Conservation (phyloP, 371 early-diverging fungal species). For the Mucor lusitanicus region DNA sequence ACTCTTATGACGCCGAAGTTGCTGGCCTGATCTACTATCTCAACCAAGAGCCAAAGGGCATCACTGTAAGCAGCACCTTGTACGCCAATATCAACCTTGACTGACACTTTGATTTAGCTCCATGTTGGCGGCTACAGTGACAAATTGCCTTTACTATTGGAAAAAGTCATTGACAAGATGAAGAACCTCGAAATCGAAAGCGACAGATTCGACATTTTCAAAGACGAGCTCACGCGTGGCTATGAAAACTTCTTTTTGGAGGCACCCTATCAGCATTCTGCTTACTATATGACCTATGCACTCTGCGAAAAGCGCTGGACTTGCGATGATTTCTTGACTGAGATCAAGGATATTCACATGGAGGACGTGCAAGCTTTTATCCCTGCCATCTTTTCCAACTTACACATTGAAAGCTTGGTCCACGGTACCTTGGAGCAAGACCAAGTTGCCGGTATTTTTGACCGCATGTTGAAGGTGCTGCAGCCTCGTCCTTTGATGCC, state of each 20-base stretch:
- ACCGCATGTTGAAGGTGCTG: conserved; percentile 52
- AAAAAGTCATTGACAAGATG: conserved; percentile 72
- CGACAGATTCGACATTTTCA: conserved; percentile 75
- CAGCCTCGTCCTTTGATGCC: conserved; percentile 61
- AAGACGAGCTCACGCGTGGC: conserved; percentile 62
- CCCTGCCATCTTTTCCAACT: conserved; percentile 60
- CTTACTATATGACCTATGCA: conserved; percentile 67
- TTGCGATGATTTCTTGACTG: conserved; percentile 68
- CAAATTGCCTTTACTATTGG: conserved; percentile 71
- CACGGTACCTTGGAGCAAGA: conserved; percentile 77
- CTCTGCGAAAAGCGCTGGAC: conserved; percentile 80
- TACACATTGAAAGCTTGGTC: conserved; percentile 80
- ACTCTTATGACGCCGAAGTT: conserved; percentile 67
- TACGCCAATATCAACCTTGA: background rate
- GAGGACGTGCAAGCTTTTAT: conserved; percentile 71
- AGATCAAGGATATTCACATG: conserved; percentile 56
- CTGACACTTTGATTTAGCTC: conserved; percentile 25
- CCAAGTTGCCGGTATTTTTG: conserved; percentile 61
- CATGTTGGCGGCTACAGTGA: conserved; percentile 82
- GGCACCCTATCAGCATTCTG: conserved; percentile 76
- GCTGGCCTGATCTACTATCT: conserved; percentile 81
- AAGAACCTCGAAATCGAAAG: conserved; percentile 57
- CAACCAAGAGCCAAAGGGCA: conserved; percentile 60
- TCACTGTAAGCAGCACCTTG: conserved; percentile 34
- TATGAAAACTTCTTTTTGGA: conserved; percentile 73